Percentiles rank a stretch among this genome's conserved stretches.
phyloP scores from a whole-genome alignment of 2,329 filamentous ascomycete genomes.

The Nigrospora osmanthi region DNA sequence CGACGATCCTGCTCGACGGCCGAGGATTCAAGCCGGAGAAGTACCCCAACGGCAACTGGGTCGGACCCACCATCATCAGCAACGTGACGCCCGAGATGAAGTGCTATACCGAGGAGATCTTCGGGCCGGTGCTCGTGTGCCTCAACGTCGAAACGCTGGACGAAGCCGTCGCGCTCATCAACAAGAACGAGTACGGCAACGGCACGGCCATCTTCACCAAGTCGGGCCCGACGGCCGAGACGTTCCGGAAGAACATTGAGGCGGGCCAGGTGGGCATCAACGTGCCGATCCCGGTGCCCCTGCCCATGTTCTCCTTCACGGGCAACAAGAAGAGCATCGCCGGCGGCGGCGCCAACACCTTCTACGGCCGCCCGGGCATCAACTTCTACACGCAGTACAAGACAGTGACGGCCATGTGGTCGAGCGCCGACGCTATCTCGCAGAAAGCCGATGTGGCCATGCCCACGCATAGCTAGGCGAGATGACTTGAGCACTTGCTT shows the following conservation, averaged over 20 bases:
- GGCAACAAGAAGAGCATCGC: slow-evolving; percentile 86
- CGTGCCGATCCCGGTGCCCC: slow-evolving; percentile 66
- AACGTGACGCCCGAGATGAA: slow-evolving; percentile 75
- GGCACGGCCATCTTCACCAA: slow-evolving; percentile 79
- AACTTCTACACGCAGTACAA: slow-evolving; percentile 96
- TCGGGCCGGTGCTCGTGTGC: slow-evolving; percentile 77
- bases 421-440: slow-evolving; percentile 72
- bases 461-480: slow-evolving; percentile 48
- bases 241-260: slow-evolving; percentile 75
- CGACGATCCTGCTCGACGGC: slow-evolving; percentile 75
- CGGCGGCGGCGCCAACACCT: slow-evolving; percentile 85
- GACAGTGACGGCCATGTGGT: slow-evolving; percentile 93
- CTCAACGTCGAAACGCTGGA: slow-evolving; percentile 71
- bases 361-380: slow-evolving; percentile 89
- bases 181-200: slow-evolving; percentile 81
- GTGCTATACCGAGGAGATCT: slow-evolving; percentile 82
- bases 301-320: slow-evolving; percentile 67
- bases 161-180: slow-evolving; percentile 75
- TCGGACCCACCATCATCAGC: slow-evolving; percentile 76
- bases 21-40: slow-evolving; percentile 66
- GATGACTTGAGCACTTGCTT: no score
- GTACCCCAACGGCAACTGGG: slow-evolving; percentile 80
- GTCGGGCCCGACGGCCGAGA: slow-evolving; percentile 67
- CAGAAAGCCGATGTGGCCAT: slow-evolving; percentile 84
- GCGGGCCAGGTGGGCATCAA: slow-evolving; percentile 84